Evolutionary conservation across 768 basidiomycete species (phyloP).

Genomic region (Lactifluus volemus): DNA sequence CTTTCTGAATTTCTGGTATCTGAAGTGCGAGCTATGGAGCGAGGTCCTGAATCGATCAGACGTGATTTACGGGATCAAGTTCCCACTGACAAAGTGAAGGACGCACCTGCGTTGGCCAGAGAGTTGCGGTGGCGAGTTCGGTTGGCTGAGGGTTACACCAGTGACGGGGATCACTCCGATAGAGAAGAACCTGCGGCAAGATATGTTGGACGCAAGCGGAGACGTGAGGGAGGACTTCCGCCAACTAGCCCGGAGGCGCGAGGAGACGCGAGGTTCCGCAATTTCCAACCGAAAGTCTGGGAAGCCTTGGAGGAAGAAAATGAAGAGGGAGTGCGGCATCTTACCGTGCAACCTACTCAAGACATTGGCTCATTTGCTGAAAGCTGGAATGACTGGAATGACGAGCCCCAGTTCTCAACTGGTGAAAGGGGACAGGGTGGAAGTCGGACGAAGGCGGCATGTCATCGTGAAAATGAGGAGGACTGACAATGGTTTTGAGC

Average conservation of each 20-base stretch:
- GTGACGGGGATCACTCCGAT: slow-evolving; percentile 55
- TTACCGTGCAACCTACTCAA: slow-evolving; percentile 32
- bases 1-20: slow-evolving; percentile 74
- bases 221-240: slow-evolving; percentile 19
- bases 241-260: slow-evolving; percentile 12
- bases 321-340: slow-evolving; percentile 33
- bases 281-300: slow-evolving; percentile 66
- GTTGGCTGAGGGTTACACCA: slow-evolving; percentile 48
- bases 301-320: slow-evolving; percentile 40
- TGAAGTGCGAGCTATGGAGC: slow-evolving; percentile 67
- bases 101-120: slow-evolving; percentile 69
- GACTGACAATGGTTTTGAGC: slow-evolving; percentile 48
- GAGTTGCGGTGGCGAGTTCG: slow-evolving; percentile 81
- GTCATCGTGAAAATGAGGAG: slow-evolving; percentile 51
- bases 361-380: slow-evolving; percentile 37
- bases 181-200: slow-evolving; percentile 27
- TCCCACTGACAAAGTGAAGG: slow-evolving; percentile 73
- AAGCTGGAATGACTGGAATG: slow-evolving; percentile 24
- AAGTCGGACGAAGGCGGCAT: slow-evolving; percentile 39
- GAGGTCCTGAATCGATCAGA: slow-evolving; percentile 58
- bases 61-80: slow-evolving; percentile 76
- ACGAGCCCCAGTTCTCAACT: slow-evolving; percentile 18
- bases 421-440: slow-evolving; percentile 24
- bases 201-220: slow-evolving; percentile 25
- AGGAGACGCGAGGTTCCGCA: slow-evolving; percentile 18